A percentile compares a stretch with the other conserved stretches of the same genome.
phyloP scores from a whole-genome alignment of 2,329 filamentous ascomycete genomes.

The Ilyonectria mors-panacis region DNA sequence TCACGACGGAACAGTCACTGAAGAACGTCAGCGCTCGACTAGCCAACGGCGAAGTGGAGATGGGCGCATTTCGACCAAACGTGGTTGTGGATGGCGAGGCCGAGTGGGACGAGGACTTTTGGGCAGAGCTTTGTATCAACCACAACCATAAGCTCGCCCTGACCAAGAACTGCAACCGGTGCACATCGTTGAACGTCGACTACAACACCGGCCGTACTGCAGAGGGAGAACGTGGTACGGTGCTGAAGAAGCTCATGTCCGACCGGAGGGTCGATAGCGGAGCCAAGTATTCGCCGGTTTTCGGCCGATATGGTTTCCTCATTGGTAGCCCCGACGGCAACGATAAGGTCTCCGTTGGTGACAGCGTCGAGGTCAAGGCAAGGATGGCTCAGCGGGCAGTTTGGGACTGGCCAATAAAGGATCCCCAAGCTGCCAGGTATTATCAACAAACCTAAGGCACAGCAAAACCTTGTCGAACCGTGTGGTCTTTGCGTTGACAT shows the following conservation, averaged over 20 bases:
- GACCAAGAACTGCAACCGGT: constrained; percentile 80
- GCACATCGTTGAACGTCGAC: constrained; percentile 79
- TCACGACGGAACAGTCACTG: constrained; percentile 80
- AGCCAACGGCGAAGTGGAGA: constrained; percentile 67
- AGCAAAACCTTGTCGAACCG: constrained; percentile 26
- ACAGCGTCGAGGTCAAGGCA: constrained; percentile 68
- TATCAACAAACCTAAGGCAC: constrained; percentile 38
- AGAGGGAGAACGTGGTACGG: constrained; percentile 68
- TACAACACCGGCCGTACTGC: constrained; percentile 74
- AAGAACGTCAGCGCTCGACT: constrained; percentile 73
- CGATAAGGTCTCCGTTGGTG: constrained; percentile 52
- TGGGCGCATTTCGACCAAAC: constrained; percentile 81
- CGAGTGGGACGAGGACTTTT: constrained; percentile 81
- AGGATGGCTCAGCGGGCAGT: constrained; percentile 66
- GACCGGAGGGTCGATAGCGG: constrained; percentile 81
- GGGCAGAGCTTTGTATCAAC: constrained; percentile 71
- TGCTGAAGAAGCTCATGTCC: constrained; percentile 79
- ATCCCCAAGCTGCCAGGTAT: constrained; percentile 44
- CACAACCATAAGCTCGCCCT: constrained; percentile 63
- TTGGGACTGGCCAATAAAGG: constrained; percentile 64
- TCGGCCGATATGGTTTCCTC: constrained; percentile 81
- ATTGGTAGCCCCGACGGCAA: constrained; percentile 42
- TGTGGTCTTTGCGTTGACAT: constrained; percentile 36
- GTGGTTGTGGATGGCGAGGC: constrained; percentile 75
- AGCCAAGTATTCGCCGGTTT: constrained; percentile 77